phyloP scores from a whole-genome alignment of 306 rosid species.

The Rosa chinensis region DNA sequence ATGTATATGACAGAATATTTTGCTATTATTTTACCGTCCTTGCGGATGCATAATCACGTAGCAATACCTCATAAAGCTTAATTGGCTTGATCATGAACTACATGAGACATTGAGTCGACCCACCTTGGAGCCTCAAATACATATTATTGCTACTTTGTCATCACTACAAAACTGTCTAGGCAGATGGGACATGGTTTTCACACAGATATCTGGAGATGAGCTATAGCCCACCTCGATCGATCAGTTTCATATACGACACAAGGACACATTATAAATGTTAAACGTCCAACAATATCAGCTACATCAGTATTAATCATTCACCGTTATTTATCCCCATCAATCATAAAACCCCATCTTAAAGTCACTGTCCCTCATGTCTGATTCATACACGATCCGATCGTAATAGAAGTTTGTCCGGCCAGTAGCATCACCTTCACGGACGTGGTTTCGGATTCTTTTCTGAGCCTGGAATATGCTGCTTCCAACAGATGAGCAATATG shows the following conservation, averaged over 20 bases:
- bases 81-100: no score
- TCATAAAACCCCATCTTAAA: background rate
- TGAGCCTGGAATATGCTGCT: constrained; percentile 9
- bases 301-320: background rate
- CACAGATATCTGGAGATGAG: background rate
- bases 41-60: no score
- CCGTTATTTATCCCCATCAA: background rate
- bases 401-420: background rate
- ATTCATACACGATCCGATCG: constrained; percentile 5
- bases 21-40: no score
- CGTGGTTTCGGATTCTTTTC: constrained; percentile 15
- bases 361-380: constrained; percentile 2
- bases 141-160: background rate
- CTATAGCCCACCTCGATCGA: background rate
- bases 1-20: no score
- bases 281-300: background rate
- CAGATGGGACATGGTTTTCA: background rate
- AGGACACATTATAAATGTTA: background rate
- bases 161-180: background rate
- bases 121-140: background rate
- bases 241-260: background rate
- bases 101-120: no score
- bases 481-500: background rate
- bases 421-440: constrained; percentile 4
- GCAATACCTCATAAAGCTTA: no score